Evolutionary conservation across 2,329 filamentous ascomycete genomes (phyloP).

Genomic region (Penicillium concentricum): DNA sequence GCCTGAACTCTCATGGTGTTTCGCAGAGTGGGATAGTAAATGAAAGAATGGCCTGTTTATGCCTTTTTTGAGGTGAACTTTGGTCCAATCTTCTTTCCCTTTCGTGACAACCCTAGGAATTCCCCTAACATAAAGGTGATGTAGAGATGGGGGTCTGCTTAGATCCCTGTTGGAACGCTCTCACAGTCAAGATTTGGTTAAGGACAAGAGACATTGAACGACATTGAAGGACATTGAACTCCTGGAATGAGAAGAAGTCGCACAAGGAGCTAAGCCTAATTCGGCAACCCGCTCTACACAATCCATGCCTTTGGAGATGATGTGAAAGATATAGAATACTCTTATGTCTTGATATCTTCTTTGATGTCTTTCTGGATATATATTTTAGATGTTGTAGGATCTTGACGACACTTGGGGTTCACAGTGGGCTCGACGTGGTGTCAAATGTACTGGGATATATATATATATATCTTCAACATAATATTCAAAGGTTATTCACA

Average conservation of each 20-base stretch:
- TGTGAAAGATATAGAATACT: no score
- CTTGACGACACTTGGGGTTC: neutral
- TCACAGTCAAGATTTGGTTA: neutral
- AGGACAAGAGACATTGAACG: neutral
- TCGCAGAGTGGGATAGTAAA: no score
- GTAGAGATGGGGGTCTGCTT: neutral
- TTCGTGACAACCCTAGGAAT: neutral
- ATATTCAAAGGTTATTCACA: no score
- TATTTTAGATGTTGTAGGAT: neutral
- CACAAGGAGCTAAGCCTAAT: neutral
- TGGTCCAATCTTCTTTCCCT: neutral
- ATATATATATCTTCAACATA: neutral
- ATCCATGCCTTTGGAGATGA: no score
- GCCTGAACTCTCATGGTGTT: no score
- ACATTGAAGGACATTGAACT: no score
- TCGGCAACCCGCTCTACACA: no score
- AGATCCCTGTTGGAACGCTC: neutral
- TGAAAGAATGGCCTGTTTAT: neutral
- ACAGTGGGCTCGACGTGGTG: neutral
- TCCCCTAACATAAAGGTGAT: neutral
- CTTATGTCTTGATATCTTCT: neutral
- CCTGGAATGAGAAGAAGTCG: no score
- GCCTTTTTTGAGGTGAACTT: neutral
- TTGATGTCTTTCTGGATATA: neutral
- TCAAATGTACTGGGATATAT: neutral